Conservation (phyloP, 768 basidiomycete genomes). For the Pleurotus djamor region DNA sequence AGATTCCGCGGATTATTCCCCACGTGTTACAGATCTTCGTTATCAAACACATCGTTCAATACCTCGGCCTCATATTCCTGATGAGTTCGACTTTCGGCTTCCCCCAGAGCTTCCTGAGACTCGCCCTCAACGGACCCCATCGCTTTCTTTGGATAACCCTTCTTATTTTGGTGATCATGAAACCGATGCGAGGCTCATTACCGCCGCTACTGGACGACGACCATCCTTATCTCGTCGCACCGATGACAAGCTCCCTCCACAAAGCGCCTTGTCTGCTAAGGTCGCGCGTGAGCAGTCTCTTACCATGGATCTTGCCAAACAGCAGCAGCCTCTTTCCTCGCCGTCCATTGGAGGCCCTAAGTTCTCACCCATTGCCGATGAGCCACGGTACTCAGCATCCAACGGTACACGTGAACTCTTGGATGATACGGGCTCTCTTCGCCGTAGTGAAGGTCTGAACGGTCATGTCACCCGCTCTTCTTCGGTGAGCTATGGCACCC, state of each 20-base stretch:
- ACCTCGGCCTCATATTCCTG: conserved; percentile 1
- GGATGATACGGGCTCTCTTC: neutral
- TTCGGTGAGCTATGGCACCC: conserved; percentile 1
- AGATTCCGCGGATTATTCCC: conserved; percentile 3
- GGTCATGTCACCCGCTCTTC: neutral
- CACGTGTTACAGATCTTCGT: conserved; percentile 1
- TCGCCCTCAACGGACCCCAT: neutral
- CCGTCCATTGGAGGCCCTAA: neutral
- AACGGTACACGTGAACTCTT: neutral
- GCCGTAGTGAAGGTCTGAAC: neutral
- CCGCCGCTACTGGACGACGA: conserved; percentile 1
- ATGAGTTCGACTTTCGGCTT: conserved; percentile 4
- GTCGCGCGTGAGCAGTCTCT: conserved; percentile 1
- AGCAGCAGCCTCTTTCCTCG: neutral
- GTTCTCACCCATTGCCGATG: neutral
- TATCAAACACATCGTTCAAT: conserved; percentile 5
- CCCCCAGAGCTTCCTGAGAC: conserved; percentile 2
- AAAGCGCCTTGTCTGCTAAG: neutral
- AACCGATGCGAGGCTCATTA: conserved; percentile 1
- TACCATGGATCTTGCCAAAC: neutral
- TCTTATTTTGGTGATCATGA: conserved; percentile 4
- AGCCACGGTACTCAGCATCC: neutral
- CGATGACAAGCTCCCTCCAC: neutral
- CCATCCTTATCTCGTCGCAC: neutral
- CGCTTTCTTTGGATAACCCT: neutral